These are phyloP conservation scores for Trametes gibbosa DNA, from an alignment of 768 basidiomycete species.

Conservation along the genomic window DNA sequence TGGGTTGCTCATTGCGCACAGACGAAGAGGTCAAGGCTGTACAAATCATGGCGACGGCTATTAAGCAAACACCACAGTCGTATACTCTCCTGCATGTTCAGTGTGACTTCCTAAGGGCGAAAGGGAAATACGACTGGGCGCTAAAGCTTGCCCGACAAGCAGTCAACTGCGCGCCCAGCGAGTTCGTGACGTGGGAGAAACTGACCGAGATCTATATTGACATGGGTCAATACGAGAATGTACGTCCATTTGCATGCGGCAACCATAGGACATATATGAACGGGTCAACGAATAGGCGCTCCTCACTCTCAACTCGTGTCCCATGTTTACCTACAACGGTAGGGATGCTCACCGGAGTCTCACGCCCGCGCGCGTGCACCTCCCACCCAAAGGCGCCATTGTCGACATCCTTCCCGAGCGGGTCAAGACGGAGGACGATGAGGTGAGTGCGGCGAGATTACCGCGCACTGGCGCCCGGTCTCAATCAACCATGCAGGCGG, in stretches of 20 bases:
- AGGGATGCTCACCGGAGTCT: slow-evolving; percentile 88
- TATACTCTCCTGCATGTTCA: slow-evolving; percentile 94
- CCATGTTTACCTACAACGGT: slow-evolving; percentile 99
- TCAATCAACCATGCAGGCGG: slow-evolving; percentile 53
- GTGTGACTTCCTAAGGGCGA: slow-evolving; percentile 88
- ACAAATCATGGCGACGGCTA: slow-evolving; percentile 83
- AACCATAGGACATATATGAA: not conserved
- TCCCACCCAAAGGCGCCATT: slow-evolving; percentile 84
- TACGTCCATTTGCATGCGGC: slow-evolving; percentile 18
- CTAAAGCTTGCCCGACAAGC: slow-evolving; percentile 90
- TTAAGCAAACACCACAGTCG: slow-evolving; percentile 84
- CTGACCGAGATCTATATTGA: slow-evolving; percentile 95
- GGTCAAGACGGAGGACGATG: slow-evolving; percentile 79
- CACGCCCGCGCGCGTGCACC: slow-evolving; percentile 73
- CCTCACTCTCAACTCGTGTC: slow-evolving; percentile 96
- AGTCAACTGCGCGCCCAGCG: slow-evolving; percentile 97
- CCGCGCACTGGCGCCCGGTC: not conserved
- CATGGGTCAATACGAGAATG: slow-evolving; percentile 78
- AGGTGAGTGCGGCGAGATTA: slow-evolving; percentile 43
- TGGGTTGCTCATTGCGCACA: slow-evolving; percentile 30
- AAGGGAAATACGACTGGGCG: slow-evolving; percentile 85
- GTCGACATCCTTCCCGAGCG: slow-evolving; percentile 88
- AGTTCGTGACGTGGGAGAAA: slow-evolving; percentile 99
- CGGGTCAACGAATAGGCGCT: slow-evolving; percentile 50
- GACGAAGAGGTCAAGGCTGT: slow-evolving; percentile 99